phyloP scores from a whole-genome alignment of 2,329 filamentous ascomycete species.

The Colletotrichum sp. region DNA sequence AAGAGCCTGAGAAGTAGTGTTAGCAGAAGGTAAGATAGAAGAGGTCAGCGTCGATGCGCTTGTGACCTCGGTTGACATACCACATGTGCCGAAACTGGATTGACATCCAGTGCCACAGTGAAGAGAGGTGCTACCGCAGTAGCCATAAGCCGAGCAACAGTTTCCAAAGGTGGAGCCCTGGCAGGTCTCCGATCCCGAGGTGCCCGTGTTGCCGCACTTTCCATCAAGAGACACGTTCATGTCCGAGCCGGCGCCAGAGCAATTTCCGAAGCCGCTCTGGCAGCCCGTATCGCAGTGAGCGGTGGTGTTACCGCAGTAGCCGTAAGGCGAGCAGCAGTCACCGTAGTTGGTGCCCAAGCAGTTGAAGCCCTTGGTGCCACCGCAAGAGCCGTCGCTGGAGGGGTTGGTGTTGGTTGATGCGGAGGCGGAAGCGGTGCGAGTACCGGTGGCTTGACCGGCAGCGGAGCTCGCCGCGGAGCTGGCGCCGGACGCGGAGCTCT shows the following conservation, averaged over 20 bases:
- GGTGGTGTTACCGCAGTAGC: constrained; percentile 21
- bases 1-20: not conserved
- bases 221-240: constrained; percentile 10
- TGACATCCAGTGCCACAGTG: constrained; percentile 22
- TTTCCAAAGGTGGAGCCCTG: constrained; percentile 12
- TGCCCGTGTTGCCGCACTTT: not conserved
- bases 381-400: constrained; percentile 11
- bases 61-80: not conserved
- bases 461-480: not conserved
- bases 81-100: constrained; percentile 8
- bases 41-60: not conserved
- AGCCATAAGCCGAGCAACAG: constrained; percentile 25
- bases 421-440: not conserved
- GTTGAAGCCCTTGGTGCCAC: not conserved
- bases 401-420: constrained; percentile 4
- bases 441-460: not conserved
- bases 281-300: constrained; percentile 23
- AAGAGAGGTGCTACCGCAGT: constrained; percentile 20
- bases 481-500: not conserved
- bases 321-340: constrained; percentile 24
- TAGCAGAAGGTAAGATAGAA: constrained; percentile 2
- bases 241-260: not conserved
- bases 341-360: constrained; percentile 17
- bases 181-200: not conserved
- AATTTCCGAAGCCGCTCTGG: constrained; percentile 20